Conservation (phyloP, 805 yeast genomes). For the Metschnikowia similis region DNA sequence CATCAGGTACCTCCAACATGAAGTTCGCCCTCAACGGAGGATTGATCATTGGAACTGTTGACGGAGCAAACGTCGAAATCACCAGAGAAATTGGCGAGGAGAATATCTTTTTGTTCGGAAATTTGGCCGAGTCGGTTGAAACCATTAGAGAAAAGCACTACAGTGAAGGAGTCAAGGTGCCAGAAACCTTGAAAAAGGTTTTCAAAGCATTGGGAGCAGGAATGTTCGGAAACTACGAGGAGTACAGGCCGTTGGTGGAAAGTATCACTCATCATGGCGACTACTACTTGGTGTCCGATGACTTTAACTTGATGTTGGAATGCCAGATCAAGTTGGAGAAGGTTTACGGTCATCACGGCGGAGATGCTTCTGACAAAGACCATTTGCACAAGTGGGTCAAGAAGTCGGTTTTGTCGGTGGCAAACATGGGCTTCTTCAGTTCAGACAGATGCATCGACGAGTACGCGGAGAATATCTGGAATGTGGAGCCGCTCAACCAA, state of each 20-base stretch:
- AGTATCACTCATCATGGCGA: constrained; percentile 73
- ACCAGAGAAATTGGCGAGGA: constrained; percentile 93
- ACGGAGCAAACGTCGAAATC: constrained; percentile 94
- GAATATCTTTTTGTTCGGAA: constrained; percentile 87
- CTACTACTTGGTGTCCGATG: constrained; percentile 82
- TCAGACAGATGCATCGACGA: constrained; percentile 89
- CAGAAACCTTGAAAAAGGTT: constrained; percentile 58
- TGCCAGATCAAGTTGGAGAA: constrained; percentile 75
- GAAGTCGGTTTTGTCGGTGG: constrained; percentile 74
- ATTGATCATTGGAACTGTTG: constrained; percentile 89
- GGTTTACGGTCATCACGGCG: constrained; percentile 51
- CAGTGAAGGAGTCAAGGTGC: constrained; percentile 54
- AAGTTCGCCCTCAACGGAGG: constrained; percentile 94
- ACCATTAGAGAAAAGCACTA: constrained; percentile 74
- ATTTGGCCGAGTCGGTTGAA: constrained; percentile 84
- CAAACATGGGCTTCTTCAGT: constrained; percentile 90
- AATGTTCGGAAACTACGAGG: constrained; percentile 64
- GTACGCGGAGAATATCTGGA: constrained; percentile 91
- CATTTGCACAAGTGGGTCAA: constrained; percentile 66
- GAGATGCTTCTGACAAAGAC: constrained; percentile 42
- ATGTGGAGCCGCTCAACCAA: constrained; percentile 63
- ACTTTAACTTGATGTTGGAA: constrained; percentile 80
- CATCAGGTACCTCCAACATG: constrained; percentile 95
- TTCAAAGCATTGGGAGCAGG: constrained; percentile 66
- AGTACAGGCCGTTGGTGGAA: constrained; percentile 64